These are phyloP conservation scores for Apophysomyces trapeziformis DNA, from an alignment of 371 early-diverging fungal species.

Conservation along the genomic window DNA sequence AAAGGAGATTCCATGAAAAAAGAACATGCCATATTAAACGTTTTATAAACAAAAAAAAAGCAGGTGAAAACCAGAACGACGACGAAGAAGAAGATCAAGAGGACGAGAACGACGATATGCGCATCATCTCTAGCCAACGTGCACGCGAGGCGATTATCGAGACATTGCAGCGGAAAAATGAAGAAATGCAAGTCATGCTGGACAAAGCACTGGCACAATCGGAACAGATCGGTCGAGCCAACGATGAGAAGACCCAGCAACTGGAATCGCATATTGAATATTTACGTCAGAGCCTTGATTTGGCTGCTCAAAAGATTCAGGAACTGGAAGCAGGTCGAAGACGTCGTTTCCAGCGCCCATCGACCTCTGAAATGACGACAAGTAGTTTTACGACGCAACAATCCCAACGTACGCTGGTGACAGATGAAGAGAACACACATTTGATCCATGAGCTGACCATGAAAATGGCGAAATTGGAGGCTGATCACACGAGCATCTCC, in stretches of 20 bases:
- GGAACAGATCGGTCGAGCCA: conserved; percentile 3
- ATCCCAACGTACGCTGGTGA: neutral
- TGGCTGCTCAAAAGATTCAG: conserved; percentile 30
- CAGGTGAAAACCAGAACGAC: conserved; percentile 11
- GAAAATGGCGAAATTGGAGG: conserved; percentile 2
- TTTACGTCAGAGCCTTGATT: conserved; percentile 22
- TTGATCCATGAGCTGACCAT: conserved; percentile 8
- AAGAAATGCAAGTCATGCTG: conserved; percentile 15
- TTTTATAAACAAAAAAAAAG: neutral
- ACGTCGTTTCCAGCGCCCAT: conserved; percentile 30
- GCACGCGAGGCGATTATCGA: conserved; percentile 26
- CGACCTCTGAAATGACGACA: neutral
- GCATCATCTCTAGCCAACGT: conserved; percentile 18
- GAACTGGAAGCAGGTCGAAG: conserved; percentile 26
- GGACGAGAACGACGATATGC: conserved; percentile 13
- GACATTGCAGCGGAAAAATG: conserved; percentile 21
- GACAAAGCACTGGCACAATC: conserved; percentile 17
- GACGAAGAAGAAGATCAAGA: neutral
- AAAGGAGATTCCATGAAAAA: conserved; percentile 8
- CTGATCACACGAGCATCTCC: conserved; percentile 7
- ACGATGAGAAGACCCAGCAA: conserved; percentile 11
- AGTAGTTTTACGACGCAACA: neutral
- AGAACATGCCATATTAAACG: conserved; percentile 15
- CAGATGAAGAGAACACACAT: conserved; percentile 17
- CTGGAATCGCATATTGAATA: conserved; percentile 19